Evolutionary conservation across 2,329 filamentous ascomycete genomes (phyloP), one percentile per base, ranked within the genome.

Genomic region (Phyllosticta ampelicida): DNA sequence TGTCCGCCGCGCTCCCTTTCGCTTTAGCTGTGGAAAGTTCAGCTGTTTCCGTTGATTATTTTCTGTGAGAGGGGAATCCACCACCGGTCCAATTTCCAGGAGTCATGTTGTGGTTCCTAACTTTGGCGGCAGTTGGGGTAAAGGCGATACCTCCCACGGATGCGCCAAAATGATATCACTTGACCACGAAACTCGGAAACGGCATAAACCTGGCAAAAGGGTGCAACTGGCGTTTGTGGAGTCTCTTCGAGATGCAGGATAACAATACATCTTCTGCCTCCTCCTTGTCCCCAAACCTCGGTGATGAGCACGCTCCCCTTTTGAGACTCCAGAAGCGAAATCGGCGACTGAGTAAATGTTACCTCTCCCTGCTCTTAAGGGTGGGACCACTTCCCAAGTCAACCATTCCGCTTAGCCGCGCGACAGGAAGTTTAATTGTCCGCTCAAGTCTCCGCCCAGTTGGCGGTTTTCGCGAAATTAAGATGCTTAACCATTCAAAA

Each of bases 31-130:
- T 61, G 77, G 78, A 51, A 72, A 74, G 49, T 75, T 81, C 64
- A 79, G 74, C 67, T 82, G 79, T 68, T 81, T 80, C 70, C 72
- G 74, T 60, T 80, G 66, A 70, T 78, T 54, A 53, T 44, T 44
- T 44, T 8, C 36, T 5, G 36, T 44, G 36, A 44, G 6, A 44
- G n/a, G n/a, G 36, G 36, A 44, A 44, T 5, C 36, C 8, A 44
- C 30, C 11, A 13, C 30, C 30, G n/a, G 36, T 44, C 13, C n/a
- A 6, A 44, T n/a, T n/a, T n/a, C 36, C 8, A 44, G 36, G 36
- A 44, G 13, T n/a, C 36, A 44, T 16, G 16, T 44, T 16, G 6
- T 44, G 16, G 36, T 44, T 16, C n/a, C 36, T 44, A n/a, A 44
- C 36, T 44, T 44, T 3, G 5, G 36, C 4, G 13, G 13, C 36